Base-by-base conservation (phyloP, 192 early-diverging fungal genomes). In the Funneliformis geosporum region DNA sequence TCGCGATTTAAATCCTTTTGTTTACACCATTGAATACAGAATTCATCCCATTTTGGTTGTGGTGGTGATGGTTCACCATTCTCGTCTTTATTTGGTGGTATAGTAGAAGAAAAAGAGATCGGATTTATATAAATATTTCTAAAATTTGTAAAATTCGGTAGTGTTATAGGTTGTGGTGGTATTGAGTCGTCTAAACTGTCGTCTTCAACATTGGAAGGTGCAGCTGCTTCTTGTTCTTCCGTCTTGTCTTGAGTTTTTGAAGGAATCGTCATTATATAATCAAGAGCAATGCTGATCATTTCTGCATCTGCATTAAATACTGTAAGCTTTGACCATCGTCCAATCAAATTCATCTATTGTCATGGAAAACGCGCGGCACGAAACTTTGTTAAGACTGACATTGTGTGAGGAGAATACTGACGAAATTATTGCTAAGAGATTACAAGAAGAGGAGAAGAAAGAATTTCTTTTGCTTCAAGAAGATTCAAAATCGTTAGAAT, bases 21-120 rank as follows among this genome's bases (percentile, higher is more conserved):
- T 23, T 70, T 60, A 46, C 68, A 68, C 76, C 80, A 60, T 33
- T 83, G 65, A 28, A 80, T 33, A 76, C 84, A 85, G 1, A 72
- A 62, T 64, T 85, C 84, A 23, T 83, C 80, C 80, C 80, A 82
- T 60, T 75, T 66, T 21, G 71, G 74, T 42, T 44, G 25, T 40
- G 9, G 18, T 40, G 21, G 33, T n/a, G 27, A 33, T 14, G 16
- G 16, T 16, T 66, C 27, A 38, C 7, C 21, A 55, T 55, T n/a
- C 16, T 8, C 14, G 14, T 66, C 64, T 5, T 12, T 73, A 50
- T 23, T 27, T 7, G 50, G 25, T 33, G 50, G 27, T 39, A 44
- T 71, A 4, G 23, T 44, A 27, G 44, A 55, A 46, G 46, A n/a
- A 33, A 59, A 38, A 4, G 72, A 60, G 11, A 18, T 33, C 3